Conservation (phyloP, 2,329 filamentous ascomycete species). For the Botrytis aclada region DNA sequence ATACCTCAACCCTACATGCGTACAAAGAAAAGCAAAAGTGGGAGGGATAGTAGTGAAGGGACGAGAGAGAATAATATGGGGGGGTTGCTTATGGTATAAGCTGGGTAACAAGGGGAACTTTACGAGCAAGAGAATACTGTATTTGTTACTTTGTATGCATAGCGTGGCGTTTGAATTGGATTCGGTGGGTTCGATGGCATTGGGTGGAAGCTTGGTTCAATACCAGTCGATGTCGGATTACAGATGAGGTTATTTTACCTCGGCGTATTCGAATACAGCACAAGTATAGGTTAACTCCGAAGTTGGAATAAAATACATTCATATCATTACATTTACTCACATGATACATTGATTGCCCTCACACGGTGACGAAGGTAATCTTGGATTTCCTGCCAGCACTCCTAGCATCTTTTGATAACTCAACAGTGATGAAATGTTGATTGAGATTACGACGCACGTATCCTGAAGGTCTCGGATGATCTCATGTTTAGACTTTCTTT, state of each 20-base stretch:
- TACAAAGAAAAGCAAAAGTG: background rate
- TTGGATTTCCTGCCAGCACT: background rate
- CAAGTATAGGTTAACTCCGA: background rate
- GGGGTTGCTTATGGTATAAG: slow-evolving; percentile 5
- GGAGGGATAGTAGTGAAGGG: slow-evolving; percentile 2
- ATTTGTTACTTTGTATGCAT: slow-evolving; percentile 6
- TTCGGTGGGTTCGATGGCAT: background rate
- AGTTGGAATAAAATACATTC: background rate
- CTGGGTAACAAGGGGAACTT: background rate
- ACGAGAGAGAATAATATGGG: slow-evolving; percentile 2
- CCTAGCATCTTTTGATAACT: background rate
- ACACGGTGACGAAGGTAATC: background rate
- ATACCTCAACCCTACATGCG: background rate
- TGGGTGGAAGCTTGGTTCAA: background rate
- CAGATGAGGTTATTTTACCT: background rate
- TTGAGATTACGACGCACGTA: background rate
- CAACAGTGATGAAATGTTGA: background rate
- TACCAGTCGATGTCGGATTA: background rate
- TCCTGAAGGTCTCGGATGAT: background rate
- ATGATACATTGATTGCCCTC: background rate
- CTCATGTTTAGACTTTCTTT: background rate
- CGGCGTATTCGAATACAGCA: background rate
- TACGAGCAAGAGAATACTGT: background rate
- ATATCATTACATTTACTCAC: background rate
- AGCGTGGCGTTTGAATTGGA: slow-evolving; percentile 12